Base-by-base conservation (phyloP, 257 asterid species). In the Anisodus acutangulus region DNA sequence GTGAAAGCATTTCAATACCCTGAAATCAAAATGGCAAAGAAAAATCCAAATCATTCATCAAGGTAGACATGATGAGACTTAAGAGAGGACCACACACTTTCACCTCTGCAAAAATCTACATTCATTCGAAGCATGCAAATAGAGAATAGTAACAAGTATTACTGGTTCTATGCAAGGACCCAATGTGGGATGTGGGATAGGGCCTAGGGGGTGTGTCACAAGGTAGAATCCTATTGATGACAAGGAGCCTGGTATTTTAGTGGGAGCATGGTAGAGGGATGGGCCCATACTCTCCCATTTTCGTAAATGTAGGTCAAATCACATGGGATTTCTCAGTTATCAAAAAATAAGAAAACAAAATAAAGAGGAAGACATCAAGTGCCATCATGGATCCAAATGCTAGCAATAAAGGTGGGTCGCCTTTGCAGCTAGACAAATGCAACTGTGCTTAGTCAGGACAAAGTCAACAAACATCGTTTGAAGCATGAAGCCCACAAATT, bases 1-100 rank as follows among this genome's bases (percentile, higher is more conserved):
- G 99, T 83, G 99, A 89, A 84, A 90, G 98, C 98, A 95, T 95
- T 91, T 94, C 98, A 51, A 96, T 91, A 81, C 99, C 98, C 98
- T 94, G 91, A 31, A 16, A 66, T 60, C 47, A 80, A 17, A 72
- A 59, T 51, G 3, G 59, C 59, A 72, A 47, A 9, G 79, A 39
- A 83, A 62, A 82, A 57, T 39, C 58, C 39, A 17, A 53, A 82
- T 60, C 70, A 83, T 49, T 76, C 62, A 49, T 49, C 57, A 6
- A 74, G 3, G 81, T 22, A 76, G 81, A 74, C 81, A 49, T 22
- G 41, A 6, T 66, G 53, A 68, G 78, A 22, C 45, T n/a, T 45
- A 9, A n/a, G 80, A 71, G n/a, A 26, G 58, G 37, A 71, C 39
- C 1, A 72, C 47, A n/a, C 7, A 43, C 62, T 22, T 49, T 22